Evolutionary conservation across 2,329 filamentous ascomycete genomes (phyloP), one percentile per base, ranked within the genome.

Genomic region (Myrmaecium sp.): DNA sequence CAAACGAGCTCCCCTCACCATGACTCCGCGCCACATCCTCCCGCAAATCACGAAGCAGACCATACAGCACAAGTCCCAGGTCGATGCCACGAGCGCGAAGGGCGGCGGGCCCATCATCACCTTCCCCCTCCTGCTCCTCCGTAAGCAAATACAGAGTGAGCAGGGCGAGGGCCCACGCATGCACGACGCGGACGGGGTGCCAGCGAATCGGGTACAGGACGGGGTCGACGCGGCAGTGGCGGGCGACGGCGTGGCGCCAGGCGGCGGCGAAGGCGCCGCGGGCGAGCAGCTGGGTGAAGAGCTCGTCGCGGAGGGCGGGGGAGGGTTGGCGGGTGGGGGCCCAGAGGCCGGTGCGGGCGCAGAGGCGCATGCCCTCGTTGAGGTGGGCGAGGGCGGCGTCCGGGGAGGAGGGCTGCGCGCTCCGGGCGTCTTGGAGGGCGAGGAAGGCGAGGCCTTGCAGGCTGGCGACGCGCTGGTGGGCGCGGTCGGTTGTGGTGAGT

Each of bases 121-220:
- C 13, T 11, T 21, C 26, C 3, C 10, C 3, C 9, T n/a, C 14
- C 5, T 25, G 13, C 13, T 25, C 22, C 24, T 30, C 31, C 13
- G 18, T 39, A 35, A 18, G 41, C 35, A 34, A 45, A 18, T 49
- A 48, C 11, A 49, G 36, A 3, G 49, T 43, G 14, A 56, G 30
- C 42, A 46, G 51, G 2, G 47, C 46, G 32, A 52, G 45, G 8
- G 45, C 45, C 44, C 47, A 61, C 5, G 43, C 51, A 30, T 60
- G 64, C 4, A 68, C 48, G 3, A 69, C 56, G 1, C 67, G 57
- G 5, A 69, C 50, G 0, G 68, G 67, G 39, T 74, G 66, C 49
- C 19, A 46, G 0, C 44, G 36, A 19, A 57, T 43, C 5, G 56
- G 52, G 31, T 63, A 67, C 3, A 70, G 43, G 3, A 55, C 38